phyloP scores from a whole-genome alignment of 768 basidiomycete genomes.

The Kwoniella dendrophila region DNA sequence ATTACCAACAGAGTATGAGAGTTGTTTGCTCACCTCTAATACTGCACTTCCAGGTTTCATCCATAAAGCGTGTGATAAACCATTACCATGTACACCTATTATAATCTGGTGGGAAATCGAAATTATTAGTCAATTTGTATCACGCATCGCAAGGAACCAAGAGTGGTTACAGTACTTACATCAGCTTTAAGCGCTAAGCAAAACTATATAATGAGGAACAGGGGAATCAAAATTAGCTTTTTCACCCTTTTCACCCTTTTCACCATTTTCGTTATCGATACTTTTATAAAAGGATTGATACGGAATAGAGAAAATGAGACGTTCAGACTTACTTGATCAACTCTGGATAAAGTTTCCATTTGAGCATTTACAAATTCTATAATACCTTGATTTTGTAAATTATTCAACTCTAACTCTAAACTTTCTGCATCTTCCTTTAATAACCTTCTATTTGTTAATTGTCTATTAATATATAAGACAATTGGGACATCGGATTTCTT shows the following conservation, averaged over 20 bases:
- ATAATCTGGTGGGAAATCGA: conserved; percentile 28
- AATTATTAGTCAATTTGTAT: background rate
- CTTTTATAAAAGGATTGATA: too few relatives aligned
- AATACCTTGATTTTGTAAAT: conserved; percentile 29
- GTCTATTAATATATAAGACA: conserved; percentile 45
- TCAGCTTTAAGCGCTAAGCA: conserved; percentile 35
- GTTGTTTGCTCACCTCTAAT: conserved; percentile 34
- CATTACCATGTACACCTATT: conserved; percentile 48
- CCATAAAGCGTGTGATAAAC: conserved; percentile 46
- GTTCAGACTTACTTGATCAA: conserved; percentile 32
- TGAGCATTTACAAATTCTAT: conserved; percentile 36
- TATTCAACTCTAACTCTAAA: conserved; percentile 24
- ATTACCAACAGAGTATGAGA: background rate
- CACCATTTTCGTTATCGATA: too few relatives aligned
- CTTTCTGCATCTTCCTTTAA: conserved; percentile 22
- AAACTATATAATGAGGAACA: conserved; percentile 19
- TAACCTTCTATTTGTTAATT: conserved; percentile 34
- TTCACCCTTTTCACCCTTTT: too few relatives aligned
- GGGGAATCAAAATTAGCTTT: conserved; percentile 1
- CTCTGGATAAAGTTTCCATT: conserved; percentile 34
- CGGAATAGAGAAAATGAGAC: background rate
- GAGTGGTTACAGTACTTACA: conserved; percentile 15
- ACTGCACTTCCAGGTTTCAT: conserved; percentile 42
- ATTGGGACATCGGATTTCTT: conserved; percentile 31
- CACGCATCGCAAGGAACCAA: conserved; percentile 2